phyloP scores from a whole-genome alignment of 768 basidiomycete species.

The Boletus barrowsii region DNA sequence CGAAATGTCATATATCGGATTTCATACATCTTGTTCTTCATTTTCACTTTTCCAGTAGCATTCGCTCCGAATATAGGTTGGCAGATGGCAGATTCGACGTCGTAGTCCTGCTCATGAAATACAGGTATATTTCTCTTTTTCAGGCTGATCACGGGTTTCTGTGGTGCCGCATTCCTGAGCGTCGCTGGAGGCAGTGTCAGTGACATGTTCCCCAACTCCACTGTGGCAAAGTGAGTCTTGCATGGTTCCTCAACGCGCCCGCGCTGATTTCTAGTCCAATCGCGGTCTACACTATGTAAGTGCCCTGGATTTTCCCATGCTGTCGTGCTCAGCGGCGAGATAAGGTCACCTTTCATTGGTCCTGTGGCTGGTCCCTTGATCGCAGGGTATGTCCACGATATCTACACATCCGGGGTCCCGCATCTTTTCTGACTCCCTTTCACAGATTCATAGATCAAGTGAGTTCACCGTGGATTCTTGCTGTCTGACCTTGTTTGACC shows the following conservation, averaged over 20 bases:
- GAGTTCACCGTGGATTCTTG: conserved; percentile 4
- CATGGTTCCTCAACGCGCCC: background rate
- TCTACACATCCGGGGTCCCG: background rate
- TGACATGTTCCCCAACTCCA: conserved; percentile 53
- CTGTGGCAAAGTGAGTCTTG: conserved; percentile 55
- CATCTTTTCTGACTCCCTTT: background rate
- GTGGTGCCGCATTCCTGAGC: conserved; percentile 55
- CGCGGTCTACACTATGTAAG: conserved; percentile 48
- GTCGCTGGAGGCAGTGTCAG: conserved; percentile 61
- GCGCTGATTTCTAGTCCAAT: conserved; percentile 42
- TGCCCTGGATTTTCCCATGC: background rate
- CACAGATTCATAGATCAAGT: conserved; percentile 69
- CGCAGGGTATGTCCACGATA: conserved; percentile 44
- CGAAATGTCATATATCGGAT: conserved; percentile 57
- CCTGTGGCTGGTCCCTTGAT: conserved; percentile 56
- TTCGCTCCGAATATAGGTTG: conserved; percentile 66
- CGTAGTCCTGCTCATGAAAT: background rate
- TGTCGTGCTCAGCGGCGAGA: background rate
- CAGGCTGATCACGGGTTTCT: conserved; percentile 53
- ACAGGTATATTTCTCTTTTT: conserved; percentile 61
- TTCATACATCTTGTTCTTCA: too few relatives aligned
- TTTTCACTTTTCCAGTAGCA: conserved; percentile 65
- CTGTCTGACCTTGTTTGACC: conserved; percentile 1
- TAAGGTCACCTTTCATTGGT: conserved; percentile 51
- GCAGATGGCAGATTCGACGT: background rate